Base-by-base conservation (phyloP, 148 eudicot genomes). In the Rhododendron vialii region DNA sequence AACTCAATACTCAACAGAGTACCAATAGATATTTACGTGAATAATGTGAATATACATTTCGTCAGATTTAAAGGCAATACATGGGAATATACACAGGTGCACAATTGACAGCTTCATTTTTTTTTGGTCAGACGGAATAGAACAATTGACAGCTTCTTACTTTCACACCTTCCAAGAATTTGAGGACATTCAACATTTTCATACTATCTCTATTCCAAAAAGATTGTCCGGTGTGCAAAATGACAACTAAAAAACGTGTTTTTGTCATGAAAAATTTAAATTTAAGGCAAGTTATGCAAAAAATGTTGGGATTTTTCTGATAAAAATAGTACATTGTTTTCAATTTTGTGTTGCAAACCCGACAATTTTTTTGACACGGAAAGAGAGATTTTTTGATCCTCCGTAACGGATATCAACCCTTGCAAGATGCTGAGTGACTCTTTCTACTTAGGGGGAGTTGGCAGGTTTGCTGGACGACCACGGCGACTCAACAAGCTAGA, bases 361-460 rank as follows among this genome's bases (percentile, higher is more conserved):
- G 6, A 53, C 5, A 15, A 53, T 53, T 5, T 14, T 53, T 53
- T 15, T 14, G 59, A 53, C 1, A 53, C 14, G 17, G 57, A 11
- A 12, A 50, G 3, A 50, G 55, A 13, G 55, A 50, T 50, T 50
- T 20, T 75, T 89, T 15, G 89, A n/a, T 50, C 90, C 88, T 85
- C 90, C 85, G 88, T 84, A 84, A 67, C 90, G 76, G 82, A 90
- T 86, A 82, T 88, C 93, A 28, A 92, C 76, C 91, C 93, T 76
- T 89, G 91, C 36, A 90, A 86, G 88, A 87, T 90, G 73, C 13
- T n/a, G 12, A 65, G n/a, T 20, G 73, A 24, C 51, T 90, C 89
- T 28, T 83, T 89, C 63, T 90, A 88, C 76, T 89, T 87, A 0
- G 87, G 78, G 38, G 87, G 41, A 33, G 85, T 84, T 51, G 83